A percentile compares a stretch with the other conserved stretches of the same genome.
Evolutionary conservation across 257 asterid genomes (phyloP).

Genomic region (Solanum sitiens): DNA sequence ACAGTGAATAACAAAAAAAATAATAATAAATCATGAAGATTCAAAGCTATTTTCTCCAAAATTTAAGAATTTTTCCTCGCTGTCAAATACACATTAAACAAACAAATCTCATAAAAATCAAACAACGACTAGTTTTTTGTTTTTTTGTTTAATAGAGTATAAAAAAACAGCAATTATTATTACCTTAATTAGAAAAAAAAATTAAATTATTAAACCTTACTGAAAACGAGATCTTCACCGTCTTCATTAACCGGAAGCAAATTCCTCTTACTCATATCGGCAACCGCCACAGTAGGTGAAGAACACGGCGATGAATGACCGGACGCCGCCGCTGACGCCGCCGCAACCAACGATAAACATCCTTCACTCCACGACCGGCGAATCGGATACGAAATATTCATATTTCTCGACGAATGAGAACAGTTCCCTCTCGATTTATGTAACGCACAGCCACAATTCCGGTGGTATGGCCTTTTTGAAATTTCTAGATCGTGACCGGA

Average conservation of each 20-base stretch:
- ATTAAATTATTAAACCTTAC: neutral
- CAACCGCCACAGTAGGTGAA: slow-evolving; percentile 13
- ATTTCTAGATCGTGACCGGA: slow-evolving; percentile 40
- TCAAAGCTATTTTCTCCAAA: neutral
- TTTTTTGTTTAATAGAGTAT: neutral
- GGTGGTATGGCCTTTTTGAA: slow-evolving; percentile 58
- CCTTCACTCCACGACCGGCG: slow-evolving; percentile 65
- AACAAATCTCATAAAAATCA: neutral
- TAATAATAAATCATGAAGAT: neutral
- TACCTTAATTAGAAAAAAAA: neutral
- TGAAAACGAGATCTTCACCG: slow-evolving; percentile 1
- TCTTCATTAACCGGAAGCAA: slow-evolving; percentile 22
- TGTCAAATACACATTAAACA: neutral
- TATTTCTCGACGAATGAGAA: slow-evolving; percentile 21
- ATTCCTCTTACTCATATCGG: slow-evolving; percentile 3
- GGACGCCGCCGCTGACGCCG: slow-evolving; percentile 13
- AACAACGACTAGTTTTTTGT: neutral
- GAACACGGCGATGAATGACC: slow-evolving; percentile 21
- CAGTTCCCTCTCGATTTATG: slow-evolving; percentile 41
- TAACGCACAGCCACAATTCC: slow-evolving; percentile 58
- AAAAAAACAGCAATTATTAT: neutral
- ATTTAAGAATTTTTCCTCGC: neutral
- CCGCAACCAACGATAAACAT: slow-evolving; percentile 23
- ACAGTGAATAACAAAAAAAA: neutral
- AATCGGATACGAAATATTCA: slow-evolving; percentile 38